These are phyloP conservation scores for Kodamaea sagamina DNA, from an alignment of 805 yeast species.

Conservation along the genomic window DNA sequence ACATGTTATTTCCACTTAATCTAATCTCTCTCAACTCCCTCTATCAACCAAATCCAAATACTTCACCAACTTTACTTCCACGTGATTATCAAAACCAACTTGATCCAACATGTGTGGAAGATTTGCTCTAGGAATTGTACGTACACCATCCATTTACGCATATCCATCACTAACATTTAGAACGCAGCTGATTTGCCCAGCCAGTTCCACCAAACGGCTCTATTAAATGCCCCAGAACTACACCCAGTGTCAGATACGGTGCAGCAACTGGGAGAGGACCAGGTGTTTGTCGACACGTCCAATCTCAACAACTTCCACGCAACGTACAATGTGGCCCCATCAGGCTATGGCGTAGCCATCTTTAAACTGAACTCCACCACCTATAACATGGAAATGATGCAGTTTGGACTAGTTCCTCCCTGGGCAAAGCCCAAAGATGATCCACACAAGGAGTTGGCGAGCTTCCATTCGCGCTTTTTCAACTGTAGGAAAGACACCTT, in stretches of 20 bases:
- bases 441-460: slow-evolving; percentile 27
- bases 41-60: no score
- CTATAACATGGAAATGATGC: slow-evolving; percentile 54
- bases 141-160: slow-evolving; percentile 16
- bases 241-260: not conserved
- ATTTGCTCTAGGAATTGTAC: slow-evolving; percentile 50
- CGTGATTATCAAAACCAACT: not conserved
- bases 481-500: slow-evolving; percentile 75
- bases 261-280: not conserved
- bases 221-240: slow-evolving; percentile 5
- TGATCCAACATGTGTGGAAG: slow-evolving; percentile 61
- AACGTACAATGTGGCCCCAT: slow-evolving; percentile 66
- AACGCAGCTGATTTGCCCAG: slow-evolving; percentile 29
- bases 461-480: slow-evolving; percentile 53
- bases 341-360: slow-evolving; percentile 47
- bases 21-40: no score
- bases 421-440: slow-evolving; percentile 56
- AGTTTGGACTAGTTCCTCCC: slow-evolving; percentile 77
- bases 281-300: slow-evolving; percentile 3
- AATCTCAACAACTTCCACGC: slow-evolving; percentile 23
- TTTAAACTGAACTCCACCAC: slow-evolving; percentile 18
- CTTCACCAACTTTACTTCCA: no score
- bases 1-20: no score
- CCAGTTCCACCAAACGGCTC: slow-evolving; percentile 28
- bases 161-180: slow-evolving; percentile 18